These are phyloP conservation scores for Parietichytrium sp. DNA, from an alignment of 108 stramenopile species.

Conservation along the genomic window DNA sequence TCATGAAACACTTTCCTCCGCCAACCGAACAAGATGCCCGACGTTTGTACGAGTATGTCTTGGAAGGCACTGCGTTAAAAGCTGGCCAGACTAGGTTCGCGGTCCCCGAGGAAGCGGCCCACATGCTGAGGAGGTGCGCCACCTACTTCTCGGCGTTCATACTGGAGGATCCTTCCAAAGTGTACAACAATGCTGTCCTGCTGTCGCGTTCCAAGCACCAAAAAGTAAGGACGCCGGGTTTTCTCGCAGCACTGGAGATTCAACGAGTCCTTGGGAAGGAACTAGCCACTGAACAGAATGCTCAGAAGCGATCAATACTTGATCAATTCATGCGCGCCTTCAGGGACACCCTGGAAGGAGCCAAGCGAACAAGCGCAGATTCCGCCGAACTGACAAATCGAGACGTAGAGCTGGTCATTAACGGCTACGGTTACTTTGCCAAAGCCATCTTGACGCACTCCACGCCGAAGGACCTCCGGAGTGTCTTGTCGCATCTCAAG, in stretches of 20 bases:
- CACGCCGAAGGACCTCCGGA: not conserved
- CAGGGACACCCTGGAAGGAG: not conserved
- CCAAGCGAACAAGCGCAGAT: not conserved
- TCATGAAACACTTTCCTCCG: not conserved
- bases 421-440: constrained; percentile 20
- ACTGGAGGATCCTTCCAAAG: not conserved
- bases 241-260: not conserved
- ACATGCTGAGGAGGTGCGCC: not conserved
- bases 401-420: constrained; percentile 15
- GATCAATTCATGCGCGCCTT: not conserved
- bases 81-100: not conserved
- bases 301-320: not conserved
- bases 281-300: not conserved
- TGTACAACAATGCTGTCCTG: not conserved
- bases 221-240: constrained; percentile 16
- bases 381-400: not conserved
- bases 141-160: not conserved
- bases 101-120: not conserved
- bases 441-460: not conserved
- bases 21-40: not conserved
- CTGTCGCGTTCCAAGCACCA: not conserved
- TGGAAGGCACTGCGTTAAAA: not conserved
- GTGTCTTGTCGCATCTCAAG: not conserved
- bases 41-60: not conserved
- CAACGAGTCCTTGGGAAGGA: not conserved